Evolutionary conservation across 257 asterid genomes (phyloP), one percentile per base, ranked within the genome.

Genomic region (Jasminum sambac): DNA sequence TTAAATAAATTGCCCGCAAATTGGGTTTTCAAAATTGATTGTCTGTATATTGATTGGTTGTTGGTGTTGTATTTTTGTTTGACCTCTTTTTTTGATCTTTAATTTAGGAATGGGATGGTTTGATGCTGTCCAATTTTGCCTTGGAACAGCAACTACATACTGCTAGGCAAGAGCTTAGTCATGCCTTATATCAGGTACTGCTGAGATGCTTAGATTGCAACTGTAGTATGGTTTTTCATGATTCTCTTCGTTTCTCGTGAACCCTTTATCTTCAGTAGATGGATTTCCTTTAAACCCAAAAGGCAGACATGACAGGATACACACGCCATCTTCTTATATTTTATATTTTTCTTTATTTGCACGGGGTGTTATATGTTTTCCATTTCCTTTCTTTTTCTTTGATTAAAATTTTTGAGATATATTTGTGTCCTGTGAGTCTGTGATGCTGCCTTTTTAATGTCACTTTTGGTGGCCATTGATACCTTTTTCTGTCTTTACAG

Each of bases 101-200:
- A 38, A 41, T 69, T 72, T 67, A 95, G 98, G 97, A 95, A 83
- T 91, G 98, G 99, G 99, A 95, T 84, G 88, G 95, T 52, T 74
- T 95, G 75, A 95, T 95, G 99, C 93, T 95, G 9, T 95, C 99
- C 61, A 95, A 91, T 87, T 88, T 89, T 82, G 89, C 99, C 1
- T 64, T 90, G 85, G 99, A 92, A 87, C 95, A 87, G 76, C 99
- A 95, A 77, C 72, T 95, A 67, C 98, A 95, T 77, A 86, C 89
- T 41, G 97, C 98, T 64, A 88, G 99, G 85, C 98, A 95, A 79
- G 99, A 95, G 83, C 86, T 95, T 60, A 95, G 99, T 78, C 99
- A 95, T 79, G 98, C 99, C 62, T 72, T 91, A 66, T 95, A 95
- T 83, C 99, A 95, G 96, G 99, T 95, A 71, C 68, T 38, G 17